These are phyloP conservation scores for Tuber magnatum DNA, from an alignment of 495 filamentous ascomycete genomes.

Conservation along the genomic window DNA sequence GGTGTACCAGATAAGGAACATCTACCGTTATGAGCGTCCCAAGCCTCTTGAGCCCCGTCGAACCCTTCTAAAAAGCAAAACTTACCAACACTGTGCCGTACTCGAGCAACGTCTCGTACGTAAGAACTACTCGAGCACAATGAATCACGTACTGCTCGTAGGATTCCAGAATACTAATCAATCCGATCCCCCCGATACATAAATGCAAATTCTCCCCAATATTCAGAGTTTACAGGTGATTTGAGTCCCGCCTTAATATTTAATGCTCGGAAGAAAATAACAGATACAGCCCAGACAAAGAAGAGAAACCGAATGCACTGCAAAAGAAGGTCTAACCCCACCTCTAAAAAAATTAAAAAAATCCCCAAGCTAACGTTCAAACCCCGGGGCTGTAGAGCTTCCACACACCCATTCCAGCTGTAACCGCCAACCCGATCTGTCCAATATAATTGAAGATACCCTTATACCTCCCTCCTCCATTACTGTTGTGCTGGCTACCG, in stretches of 20 bases:
- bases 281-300: not conserved
- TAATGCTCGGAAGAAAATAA: not conserved
- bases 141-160: not conserved
- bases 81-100: too few relatives aligned
- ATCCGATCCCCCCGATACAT: not conserved
- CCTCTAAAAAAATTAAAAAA: not conserved
- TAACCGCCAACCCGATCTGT: slow-evolving; percentile 47
- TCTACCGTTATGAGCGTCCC: not conserved
- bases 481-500: slow-evolving; percentile 44
- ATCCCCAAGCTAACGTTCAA: not conserved
- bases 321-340: not conserved
- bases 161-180: not conserved
- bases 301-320: not conserved
- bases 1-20: not conserved
- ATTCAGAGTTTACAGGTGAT: not conserved
- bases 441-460: slow-evolving; percentile 44
- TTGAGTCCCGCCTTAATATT: not conserved
- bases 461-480: slow-evolving; percentile 47
- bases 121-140: not conserved
- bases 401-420: slow-evolving; percentile 39
- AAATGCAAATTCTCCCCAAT: not conserved
- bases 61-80: not conserved
- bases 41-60: not conserved
- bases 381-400: not conserved
- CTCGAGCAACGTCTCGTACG: not conserved